Evolutionary conservation across 2,329 filamentous ascomycete genomes (phyloP), one percentile per base, ranked within the genome.

Genomic region (Epichloe uncinata): DNA sequence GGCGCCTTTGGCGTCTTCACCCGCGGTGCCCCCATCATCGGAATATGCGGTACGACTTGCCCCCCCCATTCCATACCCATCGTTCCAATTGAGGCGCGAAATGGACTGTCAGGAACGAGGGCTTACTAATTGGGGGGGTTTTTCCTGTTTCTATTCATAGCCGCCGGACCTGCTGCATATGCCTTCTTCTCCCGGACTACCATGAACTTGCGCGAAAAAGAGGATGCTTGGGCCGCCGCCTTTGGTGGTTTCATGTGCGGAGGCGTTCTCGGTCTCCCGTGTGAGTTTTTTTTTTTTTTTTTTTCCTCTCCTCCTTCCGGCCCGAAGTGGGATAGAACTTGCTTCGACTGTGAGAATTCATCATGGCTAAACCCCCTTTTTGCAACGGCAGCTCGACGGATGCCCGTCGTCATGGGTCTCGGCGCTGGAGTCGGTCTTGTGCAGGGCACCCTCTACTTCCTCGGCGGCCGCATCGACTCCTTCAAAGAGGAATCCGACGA

Each of bases 201-300:
- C 43, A 87, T 87, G 66, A 96, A 96, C 71, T 73, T 96, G 57
- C 83, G 89, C 61, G 77, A 89, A 68, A 88, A 85, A 71, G 80
- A 95, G 52, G 90, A 95, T 64, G 72, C 75, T 57, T 84, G 78
- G 70, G 93, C 90, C 67, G 73, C 82, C 50, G 78, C 80, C 40
- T 72, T 89, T 54, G 88, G 82, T 56, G 87, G 88, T 50, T 88
- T 93, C 67, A 72, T 85, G 47, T 81, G 78, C 46, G 90, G 90
- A 56, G 73, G 81, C 42, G 73, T 87, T 49, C 62, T 90, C 43
- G 90, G 88, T 49, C 65, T 94, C 52, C 73, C 75, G 60, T 77
- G 89, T 95, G 77, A 52, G 80, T 61, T 49, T 15, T 3, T 49
- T 15, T 3, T 61, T 49, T 15, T 3, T 61, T 48, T 4, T 2